Base-by-base conservation (phyloP, 2,329 filamentous ascomycete genomes). In the Drechslerella stenobrocha region DNA sequence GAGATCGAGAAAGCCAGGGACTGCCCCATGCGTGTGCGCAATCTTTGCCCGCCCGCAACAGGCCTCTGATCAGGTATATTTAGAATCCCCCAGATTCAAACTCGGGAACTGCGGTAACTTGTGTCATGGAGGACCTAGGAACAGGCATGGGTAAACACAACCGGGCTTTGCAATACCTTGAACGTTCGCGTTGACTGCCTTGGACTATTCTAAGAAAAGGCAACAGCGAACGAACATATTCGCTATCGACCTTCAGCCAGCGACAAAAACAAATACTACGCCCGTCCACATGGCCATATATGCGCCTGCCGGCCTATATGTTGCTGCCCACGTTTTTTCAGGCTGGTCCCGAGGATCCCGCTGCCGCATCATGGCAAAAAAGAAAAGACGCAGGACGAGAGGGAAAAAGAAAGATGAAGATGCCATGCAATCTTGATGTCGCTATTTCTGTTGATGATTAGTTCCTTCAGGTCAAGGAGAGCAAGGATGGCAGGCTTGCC, bases 241-340 rank as follows among this genome's bases (percentile, higher is more conserved):
- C 37, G n/a, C 4, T 42, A 18, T 42, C 2, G 37, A 42, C 37
- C 9, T 22, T 15, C 40, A 47, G 24, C 13, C 22, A 15, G 18
- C 52, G 45, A 53, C 23, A 37, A 46, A 24, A 50, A 37, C 18
- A 26, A 37, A 52, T 13, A 13, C 7, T 20, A 22, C 20, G 18
- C 2, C 20, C 59, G 53, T 44, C 52, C 53, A 52, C 60, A 66
- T 66, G 52, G 48, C 18, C 18, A 34, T 52, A 42, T 42, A 34
- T 52, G 28, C 34, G 35, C 35, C 32, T 2, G 28, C 47, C n/a
- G n/a, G n/a, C 42, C 57, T 35, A 51, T 23, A 23, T 32, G 26
- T 32, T 48, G 47, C 52, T 66, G 60, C 52, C 60, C 60, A 66
- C 61, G 61, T 66, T 66, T 66, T 57, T 46, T 37, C 28, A 40